Base-by-base conservation (phyloP, 768 basidiomycete species). In the Termitomyces sp. region DNA sequence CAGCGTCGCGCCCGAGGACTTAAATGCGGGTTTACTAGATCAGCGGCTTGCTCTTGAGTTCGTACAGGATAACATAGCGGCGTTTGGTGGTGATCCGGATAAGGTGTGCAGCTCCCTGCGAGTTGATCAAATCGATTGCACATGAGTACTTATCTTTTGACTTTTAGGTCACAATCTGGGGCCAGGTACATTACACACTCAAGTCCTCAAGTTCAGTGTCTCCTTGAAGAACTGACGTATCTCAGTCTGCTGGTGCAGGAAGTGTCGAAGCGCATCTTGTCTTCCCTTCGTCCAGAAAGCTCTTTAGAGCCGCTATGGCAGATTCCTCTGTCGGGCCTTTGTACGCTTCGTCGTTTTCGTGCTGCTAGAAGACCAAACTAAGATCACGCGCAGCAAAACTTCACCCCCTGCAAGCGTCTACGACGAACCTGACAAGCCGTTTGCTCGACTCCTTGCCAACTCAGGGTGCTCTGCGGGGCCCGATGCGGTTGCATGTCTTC, bases 21-120 rank as follows among this genome's bases (percentile, higher is more conserved):
- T 84, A 25, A 86, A 87, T 57, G 75, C 76, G 1, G 86, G 86
- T 12, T 67, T 88, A 13, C 71, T 70, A 32, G 88, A 90, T 63
- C 85, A 88, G 66, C 70, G 75, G 1, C 70, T 74, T 31, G 84
- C 85, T 0, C 66, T 91, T 0, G 59, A 70, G 15, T 89, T 86
- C 66, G 68, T 89, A 0, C 78, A 86, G 56, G 71, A 83, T 16
- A 85, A 89, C 60, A 82, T 88, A 16, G 76, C 71, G 2, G 75
- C 76, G 3, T 89, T 89, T 61, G 85, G 85, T 13, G 86, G 86
- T 1, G 80, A 86, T 66, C 78, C 80, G 12, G 58, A 67, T 12
- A 86, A 84, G 69, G 83, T 75, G 61, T 36, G 18, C n/a, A 6
- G 7, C 7, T 16, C 2, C 3, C 11, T 2, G 23, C 11, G 22